Evolutionary conservation across 1,284 basidiomycete genomes (phyloP).

Genomic region (Microbotryum intermedium): DNA sequence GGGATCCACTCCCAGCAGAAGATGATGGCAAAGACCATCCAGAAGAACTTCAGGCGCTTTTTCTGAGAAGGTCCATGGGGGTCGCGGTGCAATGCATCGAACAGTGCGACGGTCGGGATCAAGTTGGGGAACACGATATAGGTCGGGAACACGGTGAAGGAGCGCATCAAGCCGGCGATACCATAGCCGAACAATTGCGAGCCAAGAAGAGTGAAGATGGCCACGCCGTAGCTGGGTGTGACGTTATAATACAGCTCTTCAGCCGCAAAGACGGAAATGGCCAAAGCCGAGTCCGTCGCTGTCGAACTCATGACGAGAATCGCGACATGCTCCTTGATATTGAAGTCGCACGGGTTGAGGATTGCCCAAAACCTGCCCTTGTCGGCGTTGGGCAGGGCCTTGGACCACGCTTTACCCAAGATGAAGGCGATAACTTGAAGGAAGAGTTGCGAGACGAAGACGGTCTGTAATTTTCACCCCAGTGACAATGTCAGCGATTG

Average conservation of each 20-base stretch:
- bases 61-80: slow-evolving; percentile 35
- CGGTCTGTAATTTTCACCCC: background rate
- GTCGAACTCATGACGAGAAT: slow-evolving; percentile 55
- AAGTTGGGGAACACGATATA: slow-evolving; percentile 30
- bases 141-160: slow-evolving; percentile 29
- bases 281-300: slow-evolving; percentile 55
- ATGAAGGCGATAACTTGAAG: slow-evolving; percentile 29
- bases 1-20: slow-evolving; percentile 36
- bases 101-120: slow-evolving; percentile 49
- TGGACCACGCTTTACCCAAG: slow-evolving; percentile 23
- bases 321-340: slow-evolving; percentile 32
- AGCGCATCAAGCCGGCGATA: slow-evolving; percentile 23
- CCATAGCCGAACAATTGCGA: slow-evolving; percentile 14
- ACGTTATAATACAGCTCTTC: slow-evolving; percentile 53
- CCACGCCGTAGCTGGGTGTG: slow-evolving; percentile 45
- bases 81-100: slow-evolving; percentile 51
- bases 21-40: slow-evolving; percentile 33
- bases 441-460: slow-evolving; percentile 31
- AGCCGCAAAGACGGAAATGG: slow-evolving; percentile 57
- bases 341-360: slow-evolving; percentile 31
- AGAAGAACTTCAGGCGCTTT: slow-evolving; percentile 34
- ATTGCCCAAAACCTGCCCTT: slow-evolving; percentile 26
- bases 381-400: slow-evolving; percentile 13
- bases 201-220: slow-evolving; percentile 25
- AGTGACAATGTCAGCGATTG: no score